Conservation (phyloP, 2,329 filamentous ascomycete species). For the Pseudogymnoascus sp. region DNA sequence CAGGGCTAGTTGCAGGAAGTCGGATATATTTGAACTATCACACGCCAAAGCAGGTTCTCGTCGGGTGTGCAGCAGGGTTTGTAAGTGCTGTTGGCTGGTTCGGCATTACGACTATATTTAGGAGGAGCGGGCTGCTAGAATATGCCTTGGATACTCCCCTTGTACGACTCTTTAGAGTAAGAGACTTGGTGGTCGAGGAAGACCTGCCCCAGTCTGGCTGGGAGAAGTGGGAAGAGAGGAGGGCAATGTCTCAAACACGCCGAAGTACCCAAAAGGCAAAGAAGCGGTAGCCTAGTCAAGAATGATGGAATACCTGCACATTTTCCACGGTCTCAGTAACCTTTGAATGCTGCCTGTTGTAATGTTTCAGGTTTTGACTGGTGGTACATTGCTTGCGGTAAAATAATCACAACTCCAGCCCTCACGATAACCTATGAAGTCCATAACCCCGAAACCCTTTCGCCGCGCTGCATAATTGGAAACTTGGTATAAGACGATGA, state of each 20-base stretch:
- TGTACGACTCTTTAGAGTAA: conserved; percentile 59
- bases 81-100: conserved; percentile 75
- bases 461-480: background rate
- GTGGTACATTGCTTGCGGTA: background rate
- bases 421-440: background rate
- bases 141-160: conserved; percentile 63
- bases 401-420: background rate
- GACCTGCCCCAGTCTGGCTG: conserved; percentile 87
- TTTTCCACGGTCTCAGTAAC: background rate
- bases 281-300: background rate
- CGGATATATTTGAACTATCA: conserved; percentile 91
- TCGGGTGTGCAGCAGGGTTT: conserved; percentile 63
- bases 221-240: conserved; percentile 70
- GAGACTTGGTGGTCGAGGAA: conserved; percentile 81
- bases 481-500: background rate
- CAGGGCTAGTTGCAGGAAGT: conserved; percentile 67
- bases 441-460: background rate
- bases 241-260: background rate
- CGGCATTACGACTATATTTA: conserved; percentile 53
- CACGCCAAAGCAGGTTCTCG: conserved; percentile 78
- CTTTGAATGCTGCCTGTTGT: background rate
- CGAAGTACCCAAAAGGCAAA: background rate
- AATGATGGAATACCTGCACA: background rate
- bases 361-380: background rate
- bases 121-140: conserved; percentile 60